Base-by-base conservation (phyloP, 768 basidiomycete genomes). In the Rhizopogon sp. region DNA sequence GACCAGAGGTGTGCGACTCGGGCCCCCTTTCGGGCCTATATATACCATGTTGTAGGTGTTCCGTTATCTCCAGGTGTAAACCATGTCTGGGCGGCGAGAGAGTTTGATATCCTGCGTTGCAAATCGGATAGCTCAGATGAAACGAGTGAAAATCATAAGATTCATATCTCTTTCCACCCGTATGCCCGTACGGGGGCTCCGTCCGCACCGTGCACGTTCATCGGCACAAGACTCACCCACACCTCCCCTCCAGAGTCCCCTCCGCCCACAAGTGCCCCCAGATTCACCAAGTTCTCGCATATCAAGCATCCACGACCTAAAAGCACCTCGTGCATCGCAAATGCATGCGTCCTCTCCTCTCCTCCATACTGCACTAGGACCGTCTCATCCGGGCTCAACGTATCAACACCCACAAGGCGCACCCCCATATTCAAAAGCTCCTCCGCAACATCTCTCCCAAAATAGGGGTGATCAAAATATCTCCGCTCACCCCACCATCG, bases 171-270 rank as follows among this genome's bases (percentile, higher is more conserved):
- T 46, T 42, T 65, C 79, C 78, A 83, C 7, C 82, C 88, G 56
- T 82, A 82, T 4, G 86, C 88, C 57, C 88, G 76, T n/a, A 87
- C 72, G 1, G 88, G 88, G 13, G 85, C 84, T 5, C 84, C 88
- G 62, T 90, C 88, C 22, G 78, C 75, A 1, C 75, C 78, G 5
- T 70, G 70, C n/a, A 90, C 52, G 22, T 74, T 81, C 49, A 90
- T 63, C 0, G 87, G 87, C 39, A 83, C 63, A 52, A 89, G 63
- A 53, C 79, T 81, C 37, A 86, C 79, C 52, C 75, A 70, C 64
- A 72, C 76, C 20, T 69, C 50, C 14, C 14, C 37, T 5, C 28
- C n/a, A 28, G n/a, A 28, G 22, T 22, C n/a, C 35, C 63, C 66
- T 3, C 54, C 67, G 17, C 35, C 47, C 11, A 60, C 54, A 33